Evolutionary conservation across 1,284 basidiomycete species (phyloP).

Genomic region (Ustilago tritici): DNA sequence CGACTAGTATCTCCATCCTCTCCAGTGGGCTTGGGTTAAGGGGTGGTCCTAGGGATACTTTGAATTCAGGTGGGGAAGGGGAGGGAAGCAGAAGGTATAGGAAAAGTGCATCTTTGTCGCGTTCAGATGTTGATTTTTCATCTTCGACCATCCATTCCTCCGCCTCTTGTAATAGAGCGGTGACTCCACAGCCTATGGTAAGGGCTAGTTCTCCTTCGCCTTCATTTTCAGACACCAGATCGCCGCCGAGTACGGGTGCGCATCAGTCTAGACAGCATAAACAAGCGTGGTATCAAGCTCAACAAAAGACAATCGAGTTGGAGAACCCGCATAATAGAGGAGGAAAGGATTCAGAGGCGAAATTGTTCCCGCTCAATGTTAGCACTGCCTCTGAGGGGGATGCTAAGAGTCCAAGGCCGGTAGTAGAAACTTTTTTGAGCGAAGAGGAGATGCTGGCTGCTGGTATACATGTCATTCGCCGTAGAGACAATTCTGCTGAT

Average conservation of each 20-base stretch:
- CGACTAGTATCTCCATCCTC: slow-evolving; percentile 50
- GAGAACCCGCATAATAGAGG: slow-evolving; percentile 27
- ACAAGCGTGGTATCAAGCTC: slow-evolving; percentile 55
- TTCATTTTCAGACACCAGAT: slow-evolving; percentile 23
- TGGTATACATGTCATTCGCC: slow-evolving; percentile 48
- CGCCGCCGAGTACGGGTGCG: not conserved
- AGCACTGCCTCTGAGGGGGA: slow-evolving; percentile 8
- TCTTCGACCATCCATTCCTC: slow-evolving; percentile 12
- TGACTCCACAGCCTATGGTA: slow-evolving; percentile 24
- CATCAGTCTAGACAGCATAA: slow-evolving; percentile 38
- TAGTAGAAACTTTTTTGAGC: slow-evolving; percentile 35
- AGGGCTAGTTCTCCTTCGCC: slow-evolving; percentile 39
- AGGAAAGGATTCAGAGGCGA: slow-evolving; percentile 9
- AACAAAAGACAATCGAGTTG: slow-evolving; percentile 51
- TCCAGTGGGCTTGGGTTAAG: slow-evolving; percentile 29
- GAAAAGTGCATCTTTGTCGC: slow-evolving; percentile 41
- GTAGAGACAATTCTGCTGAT: slow-evolving; percentile 14
- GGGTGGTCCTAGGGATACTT: slow-evolving; percentile 9
- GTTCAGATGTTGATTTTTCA: slow-evolving; percentile 34
- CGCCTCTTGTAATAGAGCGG: slow-evolving; percentile 3
- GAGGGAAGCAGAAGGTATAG: slow-evolving; percentile 22
- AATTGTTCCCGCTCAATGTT: slow-evolving; percentile 43
- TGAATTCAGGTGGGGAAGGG: not conserved
- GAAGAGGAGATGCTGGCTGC: slow-evolving; percentile 51
- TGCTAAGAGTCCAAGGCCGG: slow-evolving; percentile 16